Conservation (phyloP, 148 eudicot species). For the Arbutus unedo region DNA sequence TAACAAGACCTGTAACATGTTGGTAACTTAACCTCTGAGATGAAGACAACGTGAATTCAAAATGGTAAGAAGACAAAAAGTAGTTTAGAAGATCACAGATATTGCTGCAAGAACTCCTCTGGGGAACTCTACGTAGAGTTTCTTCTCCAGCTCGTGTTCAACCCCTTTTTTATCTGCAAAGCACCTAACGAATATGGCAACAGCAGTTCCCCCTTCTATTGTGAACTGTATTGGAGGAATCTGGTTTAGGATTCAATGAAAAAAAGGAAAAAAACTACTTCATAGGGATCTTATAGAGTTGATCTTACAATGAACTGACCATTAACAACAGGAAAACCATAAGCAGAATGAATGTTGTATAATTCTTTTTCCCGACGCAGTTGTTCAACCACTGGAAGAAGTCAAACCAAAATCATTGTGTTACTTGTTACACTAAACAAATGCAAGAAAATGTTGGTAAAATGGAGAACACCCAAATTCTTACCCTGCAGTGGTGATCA, state of each 20-base stretch:
- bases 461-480: background rate
- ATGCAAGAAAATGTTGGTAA: background rate
- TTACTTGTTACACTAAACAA: slow-evolving; percentile 4
- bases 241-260: slow-evolving; percentile 3
- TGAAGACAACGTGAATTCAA: background rate
- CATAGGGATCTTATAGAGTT: background rate
- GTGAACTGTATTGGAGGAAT: slow-evolving; percentile 49
- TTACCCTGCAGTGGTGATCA: slow-evolving; percentile 96
- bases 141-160: slow-evolving; percentile 43
- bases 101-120: slow-evolving; percentile 69
- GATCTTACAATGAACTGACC: slow-evolving; percentile 42
- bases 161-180: slow-evolving; percentile 69
- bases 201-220: slow-evolving; percentile 76
- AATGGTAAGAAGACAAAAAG: slow-evolving; percentile 9
- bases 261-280: slow-evolving; percentile 8
- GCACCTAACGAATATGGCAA: slow-evolving; percentile 78
- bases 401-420: slow-evolving; percentile 14
- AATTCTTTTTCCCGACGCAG: slow-evolving; percentile 90
- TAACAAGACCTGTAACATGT: slow-evolving; percentile 53
- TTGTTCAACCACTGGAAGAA: slow-evolving; percentile 91
- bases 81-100: slow-evolving; percentile 43
- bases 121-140: slow-evolving; percentile 51
- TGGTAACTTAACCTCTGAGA: background rate
- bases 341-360: slow-evolving; percentile 79
- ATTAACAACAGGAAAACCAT: slow-evolving; percentile 67